These are phyloP conservation scores for Colletotrichum ledebouriae DNA, from an alignment of 2,329 filamentous ascomycete species.

Conservation along the genomic window DNA sequence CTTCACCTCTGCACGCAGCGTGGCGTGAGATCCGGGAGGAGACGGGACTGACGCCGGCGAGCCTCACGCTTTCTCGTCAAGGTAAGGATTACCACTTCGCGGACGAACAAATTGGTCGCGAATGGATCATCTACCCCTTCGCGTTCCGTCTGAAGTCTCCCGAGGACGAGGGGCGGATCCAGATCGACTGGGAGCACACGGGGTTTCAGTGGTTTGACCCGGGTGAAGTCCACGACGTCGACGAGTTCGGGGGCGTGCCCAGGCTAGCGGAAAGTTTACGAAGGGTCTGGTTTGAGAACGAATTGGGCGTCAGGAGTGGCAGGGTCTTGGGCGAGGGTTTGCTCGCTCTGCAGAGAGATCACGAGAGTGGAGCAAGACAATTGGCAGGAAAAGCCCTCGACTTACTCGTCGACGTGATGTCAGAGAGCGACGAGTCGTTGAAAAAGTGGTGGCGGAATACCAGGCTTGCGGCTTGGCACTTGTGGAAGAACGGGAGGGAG, in stretches of 20 bases:
- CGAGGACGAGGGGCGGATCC: slow-evolving; percentile 61
- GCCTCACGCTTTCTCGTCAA: slow-evolving; percentile 64
- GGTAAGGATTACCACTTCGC: slow-evolving; percentile 71
- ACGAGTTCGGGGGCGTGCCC: slow-evolving; percentile 66
- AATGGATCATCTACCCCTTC: slow-evolving; percentile 76
- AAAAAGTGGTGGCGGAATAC: slow-evolving; percentile 67
- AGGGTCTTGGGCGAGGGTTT: slow-evolving; percentile 61
- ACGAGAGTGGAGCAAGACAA: slow-evolving; percentile 70
- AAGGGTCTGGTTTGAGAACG: slow-evolving; percentile 70
- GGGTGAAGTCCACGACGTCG: slow-evolving; percentile 59
- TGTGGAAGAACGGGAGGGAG: slow-evolving; percentile 75
- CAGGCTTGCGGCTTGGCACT: slow-evolving; percentile 71
- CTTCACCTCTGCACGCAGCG: slow-evolving; percentile 67
- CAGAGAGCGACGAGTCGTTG: slow-evolving; percentile 38
- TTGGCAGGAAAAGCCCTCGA: slow-evolving; percentile 67
- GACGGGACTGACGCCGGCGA: slow-evolving; percentile 64
- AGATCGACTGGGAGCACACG: slow-evolving; percentile 74
- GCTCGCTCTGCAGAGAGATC: slow-evolving; percentile 64
- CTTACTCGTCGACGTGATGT: slow-evolving; percentile 62
- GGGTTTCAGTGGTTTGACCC: slow-evolving; percentile 70
- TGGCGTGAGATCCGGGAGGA: slow-evolving; percentile 75
- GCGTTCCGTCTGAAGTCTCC: slow-evolving; percentile 63
- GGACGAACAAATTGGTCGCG: slow-evolving; percentile 65
- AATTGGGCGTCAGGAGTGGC: slow-evolving; percentile 61
- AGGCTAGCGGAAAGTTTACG: slow-evolving; percentile 68